Evolutionary conservation across 306 rosid genomes (phyloP).

Genomic region (Ormosia emarginata): DNA sequence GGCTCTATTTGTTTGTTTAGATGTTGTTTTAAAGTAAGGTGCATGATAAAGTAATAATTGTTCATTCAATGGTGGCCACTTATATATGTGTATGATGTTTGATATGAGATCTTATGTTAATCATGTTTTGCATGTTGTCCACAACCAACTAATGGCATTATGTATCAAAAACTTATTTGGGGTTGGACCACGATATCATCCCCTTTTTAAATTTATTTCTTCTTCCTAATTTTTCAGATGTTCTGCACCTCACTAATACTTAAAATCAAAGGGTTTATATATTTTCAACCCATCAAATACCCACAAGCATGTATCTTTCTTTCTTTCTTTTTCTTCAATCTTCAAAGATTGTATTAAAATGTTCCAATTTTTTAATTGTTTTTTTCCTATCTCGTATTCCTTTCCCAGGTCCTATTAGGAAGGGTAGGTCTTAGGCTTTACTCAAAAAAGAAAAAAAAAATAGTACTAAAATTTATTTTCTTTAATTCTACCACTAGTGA

Average conservation of each 20-base stretch:
- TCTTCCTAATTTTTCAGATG: not conserved
- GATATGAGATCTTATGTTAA: constrained; percentile 10
- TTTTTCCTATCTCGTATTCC: no score
- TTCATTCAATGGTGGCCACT: constrained; percentile 29
- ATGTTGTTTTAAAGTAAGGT: constrained; percentile 44
- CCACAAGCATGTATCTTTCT: not conserved
- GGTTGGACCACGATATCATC: not conserved
- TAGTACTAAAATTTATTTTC: no score
- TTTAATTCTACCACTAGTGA: no score
- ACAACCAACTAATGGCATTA: constrained; percentile 10
- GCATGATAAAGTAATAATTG: not conserved
- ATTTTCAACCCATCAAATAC: not conserved
- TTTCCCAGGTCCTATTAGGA: no score
- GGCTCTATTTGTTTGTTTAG: constrained; percentile 21
- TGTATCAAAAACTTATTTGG: not conserved
- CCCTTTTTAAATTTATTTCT: not conserved
- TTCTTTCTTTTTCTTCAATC: no score
- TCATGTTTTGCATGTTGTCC: constrained; percentile 26
- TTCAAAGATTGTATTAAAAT: no score
- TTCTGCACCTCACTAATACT: not conserved
- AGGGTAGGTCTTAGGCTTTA: no score
- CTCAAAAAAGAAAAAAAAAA: no score
- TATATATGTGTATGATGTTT: constrained; percentile 17
- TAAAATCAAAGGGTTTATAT: not conserved
- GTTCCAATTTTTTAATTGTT: no score